These are phyloP conservation scores for Penicillium nucicola DNA, from an alignment of 495 filamentous ascomycete species.

Conservation along the genomic window DNA sequence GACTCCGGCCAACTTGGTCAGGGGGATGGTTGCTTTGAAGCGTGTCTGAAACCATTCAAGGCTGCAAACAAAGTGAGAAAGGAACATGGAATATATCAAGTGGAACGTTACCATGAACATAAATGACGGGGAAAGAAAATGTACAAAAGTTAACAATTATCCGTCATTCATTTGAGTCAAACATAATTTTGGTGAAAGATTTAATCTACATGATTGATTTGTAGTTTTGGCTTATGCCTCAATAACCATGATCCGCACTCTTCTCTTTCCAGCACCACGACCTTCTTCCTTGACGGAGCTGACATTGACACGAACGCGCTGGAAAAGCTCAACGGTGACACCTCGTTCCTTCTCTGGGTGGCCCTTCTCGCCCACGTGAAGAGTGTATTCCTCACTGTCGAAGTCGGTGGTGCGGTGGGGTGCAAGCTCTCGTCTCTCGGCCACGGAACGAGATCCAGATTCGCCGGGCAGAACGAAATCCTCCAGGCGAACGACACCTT, in stretches of 20 bases:
- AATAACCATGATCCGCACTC: constrained; percentile 41
- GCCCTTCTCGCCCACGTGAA: constrained; percentile 52
- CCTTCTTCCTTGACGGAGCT: constrained; percentile 86
- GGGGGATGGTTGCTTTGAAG: constrained; percentile 33
- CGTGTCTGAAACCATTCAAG: constrained; percentile 23
- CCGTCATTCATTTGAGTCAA: constrained; percentile 1
- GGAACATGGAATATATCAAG: not conserved
- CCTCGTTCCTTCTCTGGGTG: constrained; percentile 49
- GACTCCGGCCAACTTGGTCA: constrained; percentile 24
- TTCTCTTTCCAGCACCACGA: constrained; percentile 82
- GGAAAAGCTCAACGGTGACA: constrained; percentile 74
- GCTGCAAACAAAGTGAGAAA: not conserved
- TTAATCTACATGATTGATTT: constrained; percentile 3
- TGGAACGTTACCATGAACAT: not conserved
- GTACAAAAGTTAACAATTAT: constrained; percentile 1
- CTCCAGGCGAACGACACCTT: constrained; percentile 79
- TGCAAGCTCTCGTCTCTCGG: constrained; percentile 39
- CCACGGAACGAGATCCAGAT: constrained; percentile 28
- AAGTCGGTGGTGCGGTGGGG: constrained; percentile 62
- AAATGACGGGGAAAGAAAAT: not conserved
- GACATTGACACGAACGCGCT: constrained; percentile 82
- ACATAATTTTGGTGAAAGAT: constrained; percentile 2
- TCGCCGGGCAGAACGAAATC: constrained; percentile 77
- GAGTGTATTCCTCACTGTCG: constrained; percentile 77
- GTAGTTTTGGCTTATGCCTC: constrained; percentile 13